Percentiles rank a stretch among this genome's conserved stretches.
Conservation (phyloP, 2,329 filamentous ascomycete species). For the Epichloe sylvatica region DNA sequence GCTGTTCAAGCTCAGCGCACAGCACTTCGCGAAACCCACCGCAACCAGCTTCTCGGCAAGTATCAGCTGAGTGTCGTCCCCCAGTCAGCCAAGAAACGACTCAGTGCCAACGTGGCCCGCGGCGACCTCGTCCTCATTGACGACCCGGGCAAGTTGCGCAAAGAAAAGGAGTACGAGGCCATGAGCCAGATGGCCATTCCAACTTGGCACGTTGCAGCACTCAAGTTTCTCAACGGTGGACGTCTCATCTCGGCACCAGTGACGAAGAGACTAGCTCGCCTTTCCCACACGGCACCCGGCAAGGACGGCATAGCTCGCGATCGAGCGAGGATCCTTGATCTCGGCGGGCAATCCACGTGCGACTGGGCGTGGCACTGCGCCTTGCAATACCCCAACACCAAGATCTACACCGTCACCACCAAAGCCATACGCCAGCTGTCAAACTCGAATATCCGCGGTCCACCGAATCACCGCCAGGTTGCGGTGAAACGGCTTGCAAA, state of each 20-base stretch:
- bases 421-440: constrained; percentile 55
- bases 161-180: constrained; percentile 69
- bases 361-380: constrained; percentile 96
- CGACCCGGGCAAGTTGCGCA: constrained; percentile 49
- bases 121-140: constrained; percentile 52
- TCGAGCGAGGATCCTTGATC: constrained; percentile 62
- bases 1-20: constrained; percentile 73
- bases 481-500: constrained; percentile 63
- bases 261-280: constrained; percentile 44
- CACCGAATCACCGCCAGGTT: constrained; percentile 74
- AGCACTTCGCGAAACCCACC: constrained; percentile 57
- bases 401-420: constrained; percentile 77
- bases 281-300: constrained; percentile 35
- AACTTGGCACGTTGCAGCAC: constrained; percentile 47
- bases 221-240: constrained; percentile 50
- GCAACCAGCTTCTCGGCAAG: constrained; percentile 71
- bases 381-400: constrained; percentile 68
- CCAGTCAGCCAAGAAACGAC: constrained; percentile 56
- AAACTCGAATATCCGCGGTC: constrained; percentile 66
- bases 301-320: constrained; percentile 31
- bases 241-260: constrained; percentile 50
- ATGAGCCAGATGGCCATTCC: constrained; percentile 53
- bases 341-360: constrained; percentile 70
- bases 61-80: constrained; percentile 62
- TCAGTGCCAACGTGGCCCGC: constrained; percentile 58